A percentile compares a stretch with the other conserved stretches of the same genome.
Conservation (phyloP, 2,329 filamentous ascomycete genomes). For the Tolypocladium album region DNA sequence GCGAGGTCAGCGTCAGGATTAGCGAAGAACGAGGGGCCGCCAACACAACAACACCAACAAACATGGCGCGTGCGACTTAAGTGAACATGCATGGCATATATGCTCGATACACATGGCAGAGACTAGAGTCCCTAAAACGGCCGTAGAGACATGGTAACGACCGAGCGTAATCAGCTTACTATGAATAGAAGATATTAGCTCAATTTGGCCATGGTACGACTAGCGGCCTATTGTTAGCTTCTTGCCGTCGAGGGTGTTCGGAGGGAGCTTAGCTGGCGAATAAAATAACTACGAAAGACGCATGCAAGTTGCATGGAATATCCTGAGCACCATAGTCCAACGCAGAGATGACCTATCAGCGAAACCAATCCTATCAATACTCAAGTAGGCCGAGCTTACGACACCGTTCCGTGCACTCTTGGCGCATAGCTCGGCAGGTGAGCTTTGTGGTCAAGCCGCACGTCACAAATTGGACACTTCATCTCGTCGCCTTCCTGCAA, state of each 20-base stretch:
- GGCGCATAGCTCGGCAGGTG: not conserved
- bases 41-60: not conserved
- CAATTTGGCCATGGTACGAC: too few species aligned
- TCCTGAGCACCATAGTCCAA: not conserved
- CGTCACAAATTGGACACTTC: not conserved
- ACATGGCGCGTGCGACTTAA: not conserved
- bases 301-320: not conserved
- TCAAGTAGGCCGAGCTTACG: not conserved
- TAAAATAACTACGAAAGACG: too few species aligned
- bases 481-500: not conserved
- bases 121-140: too few species aligned
- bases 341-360: not conserved
- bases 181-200: too few species aligned
- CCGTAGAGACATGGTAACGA: not conserved
- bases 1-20: not conserved
- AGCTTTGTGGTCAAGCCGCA: not conserved
- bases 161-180: not conserved
- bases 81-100: not conserved
- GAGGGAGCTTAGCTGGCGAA: too few species aligned
- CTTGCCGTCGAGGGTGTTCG: too few species aligned
- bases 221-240: too few species aligned
- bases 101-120: not conserved
- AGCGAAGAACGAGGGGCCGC: not conserved
- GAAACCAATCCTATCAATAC: not conserved
- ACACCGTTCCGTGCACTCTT: not conserved